Evolutionary conservation across 352 stramenopile genomes (phyloP), one percentile per base, ranked within the genome.

Genomic region (Elongisporangium anandrum): DNA sequence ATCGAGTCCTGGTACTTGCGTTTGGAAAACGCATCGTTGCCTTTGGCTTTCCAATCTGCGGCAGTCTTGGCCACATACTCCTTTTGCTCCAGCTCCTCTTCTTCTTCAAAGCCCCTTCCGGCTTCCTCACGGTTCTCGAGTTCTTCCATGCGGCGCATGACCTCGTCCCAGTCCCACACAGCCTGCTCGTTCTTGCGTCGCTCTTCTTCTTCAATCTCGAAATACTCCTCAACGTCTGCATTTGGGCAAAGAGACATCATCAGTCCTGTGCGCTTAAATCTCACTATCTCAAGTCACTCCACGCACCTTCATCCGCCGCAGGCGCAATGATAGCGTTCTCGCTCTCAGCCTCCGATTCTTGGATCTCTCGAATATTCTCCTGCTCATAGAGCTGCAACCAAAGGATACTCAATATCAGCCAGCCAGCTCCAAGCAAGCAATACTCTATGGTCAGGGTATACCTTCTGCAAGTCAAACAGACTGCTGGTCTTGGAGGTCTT

Each of bases 61-160:
- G 70, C 71, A 50, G 75, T 68, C 17, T 68, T 57, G 41, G 72
- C 68, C 7, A 55, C 50, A 2, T 71, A 69, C 23, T 68, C 58
- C 24, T 63, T 54, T 24, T 69, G 34, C 21, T 68, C 58, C 22
- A 47, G 54, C 26, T 54, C 13, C 12, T 68, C 15, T 77, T 71
- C 47, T 81, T 69, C 38, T 87, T 65, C n/a, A 58, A 50, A 2
- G 50, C 66, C 17, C 65, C 5, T 63, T 22, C 61, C 65, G 26
- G 47, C 52, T 20, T 77, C 68, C 69, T 95, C 86, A 21, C 69
- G 69, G n/a, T 70, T 71, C 63, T 95, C 86, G 2, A 95, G 68
- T 52, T 87, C 83, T 59, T 95, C 84, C 70, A 95, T 91, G 45
- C 84, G 81, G 58, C 85, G 84, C 84, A 95, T 94, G 62, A 88